Base-by-base conservation (phyloP, 345 rosid genomes). In the Populus tremula region DNA sequence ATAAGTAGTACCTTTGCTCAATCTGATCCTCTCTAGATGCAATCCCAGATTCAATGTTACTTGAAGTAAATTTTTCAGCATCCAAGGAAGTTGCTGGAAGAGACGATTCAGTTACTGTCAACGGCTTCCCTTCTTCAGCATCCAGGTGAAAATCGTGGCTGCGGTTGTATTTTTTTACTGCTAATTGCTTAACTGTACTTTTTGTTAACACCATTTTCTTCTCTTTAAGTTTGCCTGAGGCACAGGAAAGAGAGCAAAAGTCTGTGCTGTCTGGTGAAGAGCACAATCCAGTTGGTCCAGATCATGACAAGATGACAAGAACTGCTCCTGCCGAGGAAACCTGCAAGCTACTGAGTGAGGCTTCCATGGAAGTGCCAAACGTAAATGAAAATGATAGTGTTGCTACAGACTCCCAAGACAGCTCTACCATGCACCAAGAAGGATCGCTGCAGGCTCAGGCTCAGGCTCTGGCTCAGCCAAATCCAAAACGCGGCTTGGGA, bases 121-220 rank as follows among this genome's bases (percentile, higher is more conserved):
- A 88, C 75, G 89, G 92, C 76, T 80, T 82, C 73, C 88, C 86
- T n/a, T 77, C 89, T 85, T 80, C 85, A 35, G 86, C 84, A 76
- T 84, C 80, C 45, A 80, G 90, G 96, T 92, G 75, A 84, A 54
- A 63, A 43, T 33, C 35, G 18, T 43, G 38, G 67, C 79, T 64
- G n/a, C 10, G 23, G 18, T 43, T 45, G 38, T 23, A 2, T 36
- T 27, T 23, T 33, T 71, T 23, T 6, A 38, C 38, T 31, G 25
- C 47, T 21, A n/a, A 2, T 70, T 45, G 54, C 45, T 45, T 45
- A 0, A 0, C 2, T 49, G 62, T 47, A 16, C 2, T 43, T 47
- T 27, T 31, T 39, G 68, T 53, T 76, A 62, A 79, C 49, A 56
- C 47, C 68, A 33, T 13, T 33, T 63, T 41, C 67, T 73, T 71